Base-by-base conservation (phyloP, 352 stramenopile species). In the Blastocystis sp. region DNA sequence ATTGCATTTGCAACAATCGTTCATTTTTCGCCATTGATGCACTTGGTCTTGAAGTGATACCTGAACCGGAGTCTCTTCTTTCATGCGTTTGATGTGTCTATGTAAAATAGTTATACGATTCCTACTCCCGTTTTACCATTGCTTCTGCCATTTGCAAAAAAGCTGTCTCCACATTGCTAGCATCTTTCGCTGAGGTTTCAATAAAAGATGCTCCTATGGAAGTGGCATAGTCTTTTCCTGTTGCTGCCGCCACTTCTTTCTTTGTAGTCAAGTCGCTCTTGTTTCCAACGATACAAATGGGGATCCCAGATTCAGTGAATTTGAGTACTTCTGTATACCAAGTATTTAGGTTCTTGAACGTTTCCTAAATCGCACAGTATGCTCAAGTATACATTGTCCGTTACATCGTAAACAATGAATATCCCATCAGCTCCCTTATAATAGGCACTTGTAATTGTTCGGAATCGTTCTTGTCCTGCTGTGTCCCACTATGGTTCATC, bases 341-440 rank as follows among this genome's bases (percentile, higher is more conserved):
- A 18, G 75, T 39, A n/a, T 54, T 43, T 24, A 91, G 41, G 41
- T 90, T 39, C 11, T 91, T 76, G 39, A 97, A 96, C 7, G 94
- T 76, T 34, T 73, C 43, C 78, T 89, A 47, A 18, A 13, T n/a
- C 1, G 64, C 0, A 79, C 9, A 9, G 18, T 3, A 24, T 95
- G 59, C 6, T 7, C 34, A 3, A 53, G 6, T 54, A 13, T 78
- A 96, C 93, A 64, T 96, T 93, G 90, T 97, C 94, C 37, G 94
- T 96, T 87, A 97, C 94, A 87, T 97, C 95, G 90, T 97, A 97
- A 43, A 97, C 94, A 16, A 97, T 90, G 34, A 97, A 90, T 69
- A 96, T 96, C n/a, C 93, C 94, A 92, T 96, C 95, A 1, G 95
- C 94, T 8, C 95, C 95, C 11, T 94, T 93, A 91, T 96, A 97